A percentile compares a stretch with the other conserved stretches of the same genome.
Evolutionary conservation across 2,329 filamentous ascomycete genomes (phyloP).

Genomic region (Epichloe hybrida): DNA sequence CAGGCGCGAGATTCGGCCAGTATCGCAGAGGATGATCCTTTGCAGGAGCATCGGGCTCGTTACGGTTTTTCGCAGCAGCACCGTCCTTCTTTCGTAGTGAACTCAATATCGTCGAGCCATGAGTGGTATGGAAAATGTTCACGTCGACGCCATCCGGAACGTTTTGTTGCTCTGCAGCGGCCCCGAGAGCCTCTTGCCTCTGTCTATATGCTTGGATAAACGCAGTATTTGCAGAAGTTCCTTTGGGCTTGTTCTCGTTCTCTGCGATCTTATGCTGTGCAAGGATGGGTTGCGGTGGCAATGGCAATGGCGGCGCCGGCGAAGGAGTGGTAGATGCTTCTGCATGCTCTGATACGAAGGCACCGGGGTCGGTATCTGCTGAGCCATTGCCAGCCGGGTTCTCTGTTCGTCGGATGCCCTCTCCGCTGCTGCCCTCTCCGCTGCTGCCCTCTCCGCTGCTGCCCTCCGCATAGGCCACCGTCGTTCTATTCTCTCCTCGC

Average conservation of each 20-base stretch:
- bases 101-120: conserved; percentile 31
- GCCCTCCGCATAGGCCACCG: not conserved
- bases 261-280: not conserved
- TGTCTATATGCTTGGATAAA: conserved; percentile 5
- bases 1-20: conserved; percentile 18
- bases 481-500: conserved; percentile 11
- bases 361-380: not conserved
- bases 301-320: not conserved
- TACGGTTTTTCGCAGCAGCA: conserved; percentile 1
- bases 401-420: not conserved
- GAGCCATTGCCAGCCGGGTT: not conserved
- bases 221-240: not conserved
- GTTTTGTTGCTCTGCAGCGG: conserved; percentile 16
- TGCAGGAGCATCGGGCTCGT: conserved; percentile 9
- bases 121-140: conserved; percentile 34
- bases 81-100: conserved; percentile 18
- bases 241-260: not conserved
- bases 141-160: conserved; percentile 28
- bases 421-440: not conserved
- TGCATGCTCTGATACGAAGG: not conserved
- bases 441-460: too few relatives aligned
- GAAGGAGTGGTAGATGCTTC: not conserved
- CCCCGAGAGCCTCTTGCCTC: conserved; percentile 2
- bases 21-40: conserved; percentile 26
- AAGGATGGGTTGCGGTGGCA: not conserved